Base-by-base conservation (phyloP, 306 rosid species). In the Trifolium dubium region DNA sequence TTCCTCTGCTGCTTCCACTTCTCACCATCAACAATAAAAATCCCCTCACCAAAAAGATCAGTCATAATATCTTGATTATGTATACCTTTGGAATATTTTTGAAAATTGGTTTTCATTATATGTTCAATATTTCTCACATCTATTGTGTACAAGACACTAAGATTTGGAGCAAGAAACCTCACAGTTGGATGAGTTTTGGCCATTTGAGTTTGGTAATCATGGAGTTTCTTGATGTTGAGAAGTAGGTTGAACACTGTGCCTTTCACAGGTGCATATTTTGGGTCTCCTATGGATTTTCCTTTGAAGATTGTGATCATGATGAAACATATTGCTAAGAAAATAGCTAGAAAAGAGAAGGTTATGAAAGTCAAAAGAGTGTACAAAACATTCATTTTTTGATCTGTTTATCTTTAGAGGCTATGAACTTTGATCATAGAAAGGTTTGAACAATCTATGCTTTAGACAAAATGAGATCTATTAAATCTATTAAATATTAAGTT, bases 281-380 rank as follows among this genome's bases (percentile, higher is more conserved):
- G 29, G 10, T 51, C 4, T 2, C 58, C 29, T 15, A 17, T 51
- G 4, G 93, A 86, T 49, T 89, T 88, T 64, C 93, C 90, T 8
- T 50, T 40, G 79, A 68, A 69, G 37, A 75, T 74, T 47, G 44
- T 74, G 10, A 85, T 39, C 12, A 77, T 47, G 54, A 88, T 63
- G 67, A 85, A 41, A 17, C 71, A 56, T 23, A 89, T 55, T 64
- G 31, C 4, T 0, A 89, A 39, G 46, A 84, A 30, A 68, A 83
- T 34, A 49, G 37, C 14, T 23, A 83, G 68, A 10, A 78, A 9
- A 54, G 75, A 59, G 23, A 82, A 17, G 66, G 74, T 72, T 54
- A 79, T 53, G 47, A 80, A 72, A 77, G 79, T 74, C 56, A 86
- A 56, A 18, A 86, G 2, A 73, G 61, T 62, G 54, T 17, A 41